These are phyloP conservation scores for Luvunga scandens DNA, from an alignment of 345 rosid species.

Conservation along the genomic window DNA sequence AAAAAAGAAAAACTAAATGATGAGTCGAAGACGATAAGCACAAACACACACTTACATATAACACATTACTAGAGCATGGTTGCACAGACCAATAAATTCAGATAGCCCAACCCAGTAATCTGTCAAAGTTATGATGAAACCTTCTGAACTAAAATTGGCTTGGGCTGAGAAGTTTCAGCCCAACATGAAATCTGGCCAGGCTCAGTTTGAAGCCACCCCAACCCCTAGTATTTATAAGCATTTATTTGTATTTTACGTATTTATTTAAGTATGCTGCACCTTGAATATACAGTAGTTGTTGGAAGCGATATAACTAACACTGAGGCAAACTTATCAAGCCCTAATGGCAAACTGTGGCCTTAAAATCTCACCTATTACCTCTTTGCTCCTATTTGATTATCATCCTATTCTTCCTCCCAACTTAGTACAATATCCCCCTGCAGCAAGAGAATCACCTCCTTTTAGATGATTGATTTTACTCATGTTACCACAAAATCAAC, in stretches of 20 bases:
- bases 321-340: background rate
- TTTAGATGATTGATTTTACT: background rate
- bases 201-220: background rate
- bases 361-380: background rate
- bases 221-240: background rate
- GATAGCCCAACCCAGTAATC: background rate
- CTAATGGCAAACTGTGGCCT: background rate
- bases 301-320: background rate
- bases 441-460: background rate
- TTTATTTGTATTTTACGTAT: background rate
- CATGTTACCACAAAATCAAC: background rate
- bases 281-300: background rate
- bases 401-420: background rate
- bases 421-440: background rate
- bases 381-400: background rate
- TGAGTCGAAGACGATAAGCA: background rate
- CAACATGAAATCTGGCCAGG: background rate
- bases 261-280: background rate
- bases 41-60: background rate
- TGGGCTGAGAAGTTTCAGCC: background rate
- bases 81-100: background rate
- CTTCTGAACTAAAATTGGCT: background rate
- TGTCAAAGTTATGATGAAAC: background rate
- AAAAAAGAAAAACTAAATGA: conserved; percentile 9
- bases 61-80: background rate